Evolutionary conservation across 805 yeast species (phyloP), one percentile per base, ranked within the genome.

Genomic region (Candida germanica): DNA sequence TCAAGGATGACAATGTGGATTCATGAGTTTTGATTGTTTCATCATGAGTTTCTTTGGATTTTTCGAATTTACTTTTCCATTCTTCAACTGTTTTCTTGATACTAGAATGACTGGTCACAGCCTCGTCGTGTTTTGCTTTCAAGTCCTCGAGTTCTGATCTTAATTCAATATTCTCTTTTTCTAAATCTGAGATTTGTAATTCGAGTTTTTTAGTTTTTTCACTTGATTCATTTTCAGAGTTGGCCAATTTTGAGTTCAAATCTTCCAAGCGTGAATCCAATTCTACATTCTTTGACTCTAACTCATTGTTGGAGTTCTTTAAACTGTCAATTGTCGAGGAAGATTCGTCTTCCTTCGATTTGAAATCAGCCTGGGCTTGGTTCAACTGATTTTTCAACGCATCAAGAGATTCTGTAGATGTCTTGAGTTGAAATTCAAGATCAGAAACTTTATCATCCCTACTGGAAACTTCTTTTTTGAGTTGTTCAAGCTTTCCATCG

Each of bases 401-500:
- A n/a, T n/a, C n/a, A n/a, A n/a, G n/a, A n/a, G n/a, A n/a, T n/a
- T n/a, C n/a, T n/a, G n/a, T 43, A 3, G 35, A 23, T 14, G 20
- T 35, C 9, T 38, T 40, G 6, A 46, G 21, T 2, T 36, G 21
- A 6, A 40, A 43, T 4, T 12, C 6, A 2, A 26, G 6, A 8
- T 20, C 15, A 2, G 18, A 26, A 10, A 53, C 26, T 14, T 49
- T 52, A 6, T 43, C 20, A 38, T 45, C 19, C 36, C 50, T 35
- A 20, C 35, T 20, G 27, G 38, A 29, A 13, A 31, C 44, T 40
- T 28, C 59, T 48, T 18, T 43, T 49, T 33, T 36, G 10, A 44
- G 26, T 13, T 25, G 21, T 3, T 29, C 20, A 6, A 44, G 18
- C 26, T 50, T 47, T 15, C 37, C 42, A 3, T 55, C 58, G 3